Evolutionary conservation across 176 grass and related monocot species (phyloP).

Genomic region (Musa acuminata): DNA sequence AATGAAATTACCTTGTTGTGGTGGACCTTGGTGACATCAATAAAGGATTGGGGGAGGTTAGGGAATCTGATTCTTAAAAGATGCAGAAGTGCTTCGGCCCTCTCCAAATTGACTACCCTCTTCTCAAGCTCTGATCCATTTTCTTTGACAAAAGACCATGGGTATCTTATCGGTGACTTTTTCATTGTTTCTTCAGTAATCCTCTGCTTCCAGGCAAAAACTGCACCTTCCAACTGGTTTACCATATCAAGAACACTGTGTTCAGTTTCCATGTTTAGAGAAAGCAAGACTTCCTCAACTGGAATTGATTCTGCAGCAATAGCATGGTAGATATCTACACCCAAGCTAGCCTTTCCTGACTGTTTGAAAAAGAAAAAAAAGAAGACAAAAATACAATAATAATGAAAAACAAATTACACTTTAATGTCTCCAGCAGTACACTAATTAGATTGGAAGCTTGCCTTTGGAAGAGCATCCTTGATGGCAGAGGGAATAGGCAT

Average conservation of each 20-base stretch:
- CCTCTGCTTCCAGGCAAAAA: slow-evolving; percentile 73
- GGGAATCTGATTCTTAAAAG: slow-evolving; percentile 70
- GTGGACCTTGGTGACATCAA: slow-evolving; percentile 79
- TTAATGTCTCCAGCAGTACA: neutral
- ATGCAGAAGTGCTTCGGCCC: slow-evolving; percentile 53
- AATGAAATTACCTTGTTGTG: slow-evolving; percentile 64
- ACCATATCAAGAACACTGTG: slow-evolving; percentile 72
- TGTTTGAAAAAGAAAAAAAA: slow-evolving; percentile 11
- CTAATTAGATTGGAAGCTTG: slow-evolving; percentile 23
- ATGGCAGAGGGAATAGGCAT: slow-evolving; percentile 62
- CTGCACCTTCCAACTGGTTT: slow-evolving; percentile 69
- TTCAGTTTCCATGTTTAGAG: slow-evolving; percentile 69
- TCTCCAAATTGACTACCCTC: slow-evolving; percentile 49
- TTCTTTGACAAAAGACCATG: slow-evolving; percentile 76
- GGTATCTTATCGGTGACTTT: slow-evolving; percentile 41
- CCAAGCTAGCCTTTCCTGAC: slow-evolving; percentile 90
- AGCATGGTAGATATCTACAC: slow-evolving; percentile 66
- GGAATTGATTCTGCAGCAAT: slow-evolving; percentile 66
- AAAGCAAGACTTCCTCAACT: slow-evolving; percentile 62
- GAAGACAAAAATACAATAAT: neutral
- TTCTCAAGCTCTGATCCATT: slow-evolving; percentile 48
- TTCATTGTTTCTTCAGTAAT: slow-evolving; percentile 51
- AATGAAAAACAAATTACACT: neutral
- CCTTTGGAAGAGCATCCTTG: slow-evolving; percentile 82
- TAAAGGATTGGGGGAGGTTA: slow-evolving; percentile 69